A percentile compares a stretch with the other conserved stretches of the same genome.
These are phyloP conservation scores for Acmispon strigosus DNA, from an alignment of 306 rosid species.

Conservation along the genomic window DNA sequence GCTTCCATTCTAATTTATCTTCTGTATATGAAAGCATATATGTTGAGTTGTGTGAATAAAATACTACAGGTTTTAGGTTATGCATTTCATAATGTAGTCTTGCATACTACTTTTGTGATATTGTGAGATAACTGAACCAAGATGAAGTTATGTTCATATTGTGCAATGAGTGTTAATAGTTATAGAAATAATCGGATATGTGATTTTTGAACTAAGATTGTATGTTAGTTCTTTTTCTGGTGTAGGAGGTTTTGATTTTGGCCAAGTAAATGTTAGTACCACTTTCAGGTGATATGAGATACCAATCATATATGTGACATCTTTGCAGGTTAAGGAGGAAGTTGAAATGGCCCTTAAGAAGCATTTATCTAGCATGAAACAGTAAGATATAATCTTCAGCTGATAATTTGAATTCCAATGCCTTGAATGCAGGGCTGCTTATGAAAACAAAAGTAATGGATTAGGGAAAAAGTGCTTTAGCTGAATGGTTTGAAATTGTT, in stretches of 20 bases:
- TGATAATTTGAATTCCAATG: conserved; percentile 12
- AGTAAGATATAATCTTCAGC: conserved; percentile 49
- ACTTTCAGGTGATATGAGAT: conserved; percentile 8
- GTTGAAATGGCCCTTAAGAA: conserved; percentile 78
- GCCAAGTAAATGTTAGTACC: background rate
- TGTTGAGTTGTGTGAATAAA: background rate
- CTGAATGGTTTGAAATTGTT: conserved; percentile 6
- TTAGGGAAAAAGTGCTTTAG: background rate
- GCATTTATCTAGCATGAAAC: conserved; percentile 62
- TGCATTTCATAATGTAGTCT: background rate
- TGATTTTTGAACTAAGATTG: background rate
- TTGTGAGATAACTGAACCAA: conserved; percentile 6
- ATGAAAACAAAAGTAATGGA: conserved; percentile 4
- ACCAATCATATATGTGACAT: conserved; percentile 3
- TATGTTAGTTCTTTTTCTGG: background rate
- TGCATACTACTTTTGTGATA: background rate
- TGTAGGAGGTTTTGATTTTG: conserved; percentile 7
- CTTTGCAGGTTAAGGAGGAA: conserved; percentile 89
- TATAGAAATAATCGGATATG: background rate
- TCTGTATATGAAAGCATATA: background rate
- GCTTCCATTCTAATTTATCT: background rate
- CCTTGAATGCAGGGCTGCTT: background rate
- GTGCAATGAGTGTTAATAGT: background rate
- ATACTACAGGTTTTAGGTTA: conserved; percentile 2
- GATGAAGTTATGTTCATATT: background rate